Percentiles rank a stretch among this genome's conserved stretches.
Evolutionary conservation across 345 rosid species (phyloP).

Genomic region (Microcos paniculata): DNA sequence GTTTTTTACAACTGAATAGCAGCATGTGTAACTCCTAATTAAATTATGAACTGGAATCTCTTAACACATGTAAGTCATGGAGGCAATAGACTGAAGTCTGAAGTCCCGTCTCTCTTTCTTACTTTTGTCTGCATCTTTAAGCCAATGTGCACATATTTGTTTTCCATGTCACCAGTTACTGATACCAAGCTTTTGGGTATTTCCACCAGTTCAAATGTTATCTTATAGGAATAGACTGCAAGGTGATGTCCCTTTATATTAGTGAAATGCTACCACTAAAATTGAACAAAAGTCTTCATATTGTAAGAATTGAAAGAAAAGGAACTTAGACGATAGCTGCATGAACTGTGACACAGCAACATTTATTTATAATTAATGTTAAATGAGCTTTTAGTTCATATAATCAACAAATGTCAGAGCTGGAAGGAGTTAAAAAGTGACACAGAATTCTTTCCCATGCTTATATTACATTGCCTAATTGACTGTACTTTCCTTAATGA

Average conservation of each 20-base stretch:
- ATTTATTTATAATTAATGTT: not conserved
- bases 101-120: not conserved
- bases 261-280: not conserved
- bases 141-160: not conserved
- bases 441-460: not conserved
- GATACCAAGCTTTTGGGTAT: not conserved
- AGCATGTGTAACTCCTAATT: not conserved
- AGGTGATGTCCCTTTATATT: not conserved
- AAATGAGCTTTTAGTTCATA: not conserved
- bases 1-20: not conserved
- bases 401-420: not conserved
- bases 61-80: not conserved
- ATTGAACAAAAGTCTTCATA: not conserved
- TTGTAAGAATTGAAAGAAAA: not conserved
- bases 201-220: not conserved
- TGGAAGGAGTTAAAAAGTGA: not conserved
- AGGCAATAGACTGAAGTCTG: not conserved
- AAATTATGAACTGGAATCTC: not conserved
- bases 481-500: not conserved
- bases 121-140: not conserved
- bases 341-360: not conserved
- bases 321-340: not conserved
- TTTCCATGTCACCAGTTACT: not conserved
- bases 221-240: not conserved
- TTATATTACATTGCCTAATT: not conserved